Evolutionary conservation across 768 basidiomycete genomes (phyloP).

Genomic region (Pleurotus salmoneostramineus): DNA sequence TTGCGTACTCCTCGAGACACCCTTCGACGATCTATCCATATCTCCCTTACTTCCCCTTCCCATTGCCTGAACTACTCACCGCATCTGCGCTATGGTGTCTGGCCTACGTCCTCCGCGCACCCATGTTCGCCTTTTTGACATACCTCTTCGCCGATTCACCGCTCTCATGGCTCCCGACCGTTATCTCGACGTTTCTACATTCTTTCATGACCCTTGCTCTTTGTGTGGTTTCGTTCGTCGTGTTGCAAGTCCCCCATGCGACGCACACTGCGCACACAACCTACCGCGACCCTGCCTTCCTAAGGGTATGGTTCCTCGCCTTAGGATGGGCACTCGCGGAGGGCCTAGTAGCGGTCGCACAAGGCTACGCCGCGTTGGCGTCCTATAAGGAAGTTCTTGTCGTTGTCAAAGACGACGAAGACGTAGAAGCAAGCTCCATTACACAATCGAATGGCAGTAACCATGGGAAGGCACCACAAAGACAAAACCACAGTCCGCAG

Average conservation of each 20-base stretch:
- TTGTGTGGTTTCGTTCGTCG: constrained; percentile 42
- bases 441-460: background rate
- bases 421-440: constrained; percentile 12
- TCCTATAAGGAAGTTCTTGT: constrained; percentile 72
- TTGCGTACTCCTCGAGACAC: constrained; percentile 39
- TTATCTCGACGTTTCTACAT: constrained; percentile 21
- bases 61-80: constrained; percentile 61
- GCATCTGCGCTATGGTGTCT: constrained; percentile 61
- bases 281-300: constrained; percentile 56
- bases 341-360: constrained; percentile 56
- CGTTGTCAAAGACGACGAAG: constrained; percentile 21
- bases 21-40: constrained; percentile 32
- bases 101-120: constrained; percentile 47
- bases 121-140: constrained; percentile 35
- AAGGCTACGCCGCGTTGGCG: constrained; percentile 66
- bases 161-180: background rate
- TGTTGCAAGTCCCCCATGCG: constrained; percentile 37
- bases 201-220: constrained; percentile 38
- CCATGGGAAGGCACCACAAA: background rate
- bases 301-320: constrained; percentile 72
- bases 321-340: constrained; percentile 75
- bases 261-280: constrained; percentile 39
- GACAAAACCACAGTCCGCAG: background rate
- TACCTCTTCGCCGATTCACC: constrained; percentile 17
- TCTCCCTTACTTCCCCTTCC: constrained; percentile 49